A percentile compares a stretch with the other conserved stretches of the same genome.
phyloP scores from a whole-genome alignment of 768 basidiomycete genomes.

The Phylloporus scabripes region DNA sequence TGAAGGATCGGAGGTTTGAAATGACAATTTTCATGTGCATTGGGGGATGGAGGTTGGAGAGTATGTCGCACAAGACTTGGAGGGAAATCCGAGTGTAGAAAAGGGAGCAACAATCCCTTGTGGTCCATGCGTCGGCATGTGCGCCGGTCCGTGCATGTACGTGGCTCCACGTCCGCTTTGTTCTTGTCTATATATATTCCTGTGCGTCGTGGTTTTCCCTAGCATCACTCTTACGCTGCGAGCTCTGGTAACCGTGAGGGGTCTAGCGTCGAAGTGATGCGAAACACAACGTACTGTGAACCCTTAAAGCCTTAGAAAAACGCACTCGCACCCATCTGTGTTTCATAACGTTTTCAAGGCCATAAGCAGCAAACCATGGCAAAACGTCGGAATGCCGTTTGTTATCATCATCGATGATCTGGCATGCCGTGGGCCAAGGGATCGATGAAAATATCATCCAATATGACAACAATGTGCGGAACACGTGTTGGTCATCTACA shows the following conservation, averaged over 20 bases:
- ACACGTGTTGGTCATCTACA: slow-evolving; percentile 4
- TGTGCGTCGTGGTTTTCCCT: too few relatives aligned
- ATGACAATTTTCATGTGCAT: background rate
- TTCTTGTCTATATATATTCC: too few relatives aligned
- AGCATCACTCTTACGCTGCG: too few relatives aligned
- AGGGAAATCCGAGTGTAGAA: background rate
- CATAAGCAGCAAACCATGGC: background rate
- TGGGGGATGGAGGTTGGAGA: background rate
- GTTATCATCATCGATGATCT: background rate
- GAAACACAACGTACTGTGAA: background rate
- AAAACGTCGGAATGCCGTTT: background rate
- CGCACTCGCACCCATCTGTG: background rate
- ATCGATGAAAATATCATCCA: background rate
- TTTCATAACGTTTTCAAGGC: background rate
- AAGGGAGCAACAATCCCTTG: background rate
- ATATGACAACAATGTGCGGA: slow-evolving; percentile 4
- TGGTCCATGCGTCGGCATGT: too few relatives aligned
- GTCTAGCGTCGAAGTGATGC: background rate
- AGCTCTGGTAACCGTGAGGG: too few relatives aligned
- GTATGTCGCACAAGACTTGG: background rate
- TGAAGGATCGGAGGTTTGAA: slow-evolving; percentile 4
- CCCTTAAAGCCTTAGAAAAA: too few relatives aligned
- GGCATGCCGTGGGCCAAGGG: background rate
- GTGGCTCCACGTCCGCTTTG: too few relatives aligned
- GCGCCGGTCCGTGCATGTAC: too few relatives aligned